Base-by-base conservation (phyloP, 352 stramenopile species). In the Sclerospora graminicola region DNA sequence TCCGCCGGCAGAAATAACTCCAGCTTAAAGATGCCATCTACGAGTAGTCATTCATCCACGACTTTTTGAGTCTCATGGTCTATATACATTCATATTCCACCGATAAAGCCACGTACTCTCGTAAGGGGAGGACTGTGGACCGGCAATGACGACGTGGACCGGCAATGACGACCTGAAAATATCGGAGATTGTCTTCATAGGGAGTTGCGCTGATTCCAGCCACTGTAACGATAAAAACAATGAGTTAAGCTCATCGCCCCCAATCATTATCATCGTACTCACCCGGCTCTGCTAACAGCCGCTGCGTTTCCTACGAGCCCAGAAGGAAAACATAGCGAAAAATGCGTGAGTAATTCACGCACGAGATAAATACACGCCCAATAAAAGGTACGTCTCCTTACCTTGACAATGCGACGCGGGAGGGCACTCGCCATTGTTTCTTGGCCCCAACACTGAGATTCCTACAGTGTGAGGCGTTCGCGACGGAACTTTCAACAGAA, bases 81-180 rank as follows among this genome's bases (percentile, higher is more conserved):
- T 32, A 15, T 51, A 19, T 16, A 39, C 32, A 45, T 19, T 57
- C 11, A 48, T 49, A 51, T 13, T 14, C 20, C 24, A 16, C 18
- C 14, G 4, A 21, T 30, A 26, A 14, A 60, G 14, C 19, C 27
- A 80, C 79, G 55, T 60, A 91, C 85, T 81, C 65, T 97, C 89
- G 56, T 98, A 99, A 1, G 93, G 92, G 21, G 92, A 97, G 52
- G 96, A 92, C 44, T 88, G 69, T 23, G 95, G 94, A n/a, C 95
- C 95, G 43, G 94, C 88, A 56, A 99, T 97, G 29, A 96, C 88
- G 24, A 98, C 95, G 41, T 97, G 90, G 65, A 99, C 95, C 95
- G 43, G 94, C 88, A 56, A 99, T 97, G 29, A 96, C 88, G 24
- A 98, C 95, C 42, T 97, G 90, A 66, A 99, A 99, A 69, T 98